A percentile compares a stretch with the other conserved stretches of the same genome.
phyloP scores from a whole-genome alignment of 129 eudicot genomes.

The Mikania micrantha region DNA sequence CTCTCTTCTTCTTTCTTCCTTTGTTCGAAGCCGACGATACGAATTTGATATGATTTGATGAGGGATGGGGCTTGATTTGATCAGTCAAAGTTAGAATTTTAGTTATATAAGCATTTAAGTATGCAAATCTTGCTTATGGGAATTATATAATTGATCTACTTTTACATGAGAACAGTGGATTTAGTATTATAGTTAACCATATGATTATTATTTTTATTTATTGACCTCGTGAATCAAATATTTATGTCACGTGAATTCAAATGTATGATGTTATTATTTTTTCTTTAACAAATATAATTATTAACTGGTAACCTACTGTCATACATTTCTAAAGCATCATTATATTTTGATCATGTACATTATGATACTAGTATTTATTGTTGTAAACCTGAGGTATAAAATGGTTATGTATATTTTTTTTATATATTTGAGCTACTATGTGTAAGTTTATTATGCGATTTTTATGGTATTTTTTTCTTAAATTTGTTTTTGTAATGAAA shows the following conservation, averaged over 20 bases:
- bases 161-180: conserved; percentile 20
- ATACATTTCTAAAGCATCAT: no score
- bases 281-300: no score
- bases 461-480: no score
- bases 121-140: conserved; percentile 13
- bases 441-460: no score
- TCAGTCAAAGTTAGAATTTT: conserved; percentile 18
- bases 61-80: background rate
- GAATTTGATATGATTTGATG: conserved; percentile 4
- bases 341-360: no score
- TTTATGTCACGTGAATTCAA: conserved; percentile 14
- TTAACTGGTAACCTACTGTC: no score
- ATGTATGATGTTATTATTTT: background rate
- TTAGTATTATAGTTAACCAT: conserved; percentile 22
- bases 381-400: no score
- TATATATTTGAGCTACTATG: no score
- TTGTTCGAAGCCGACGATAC: background rate
- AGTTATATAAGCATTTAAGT: conserved; percentile 19
- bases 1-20: background rate
- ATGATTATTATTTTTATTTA: conserved; percentile 17
- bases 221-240: conserved; percentile 23
- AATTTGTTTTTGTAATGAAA: no score
- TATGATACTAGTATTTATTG: no score
- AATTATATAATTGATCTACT: conserved; percentile 16
- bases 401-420: no score